Conservation (phyloP, 768 basidiomycete species). For the Tricholoma bakamatsutake region DNA sequence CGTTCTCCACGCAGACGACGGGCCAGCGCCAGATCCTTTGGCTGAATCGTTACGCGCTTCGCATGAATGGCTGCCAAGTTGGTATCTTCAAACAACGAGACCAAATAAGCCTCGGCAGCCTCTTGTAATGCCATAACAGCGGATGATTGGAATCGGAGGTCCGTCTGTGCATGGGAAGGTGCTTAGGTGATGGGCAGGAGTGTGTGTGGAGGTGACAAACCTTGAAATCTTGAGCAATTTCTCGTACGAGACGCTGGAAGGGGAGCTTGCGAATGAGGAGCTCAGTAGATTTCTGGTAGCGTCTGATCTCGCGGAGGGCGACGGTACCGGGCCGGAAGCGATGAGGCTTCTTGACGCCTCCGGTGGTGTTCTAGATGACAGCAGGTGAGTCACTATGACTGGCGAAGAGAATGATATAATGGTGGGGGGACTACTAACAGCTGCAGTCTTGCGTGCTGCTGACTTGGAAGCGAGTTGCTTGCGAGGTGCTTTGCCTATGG, state of each 20-base stretch:
- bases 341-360: slow-evolving; percentile 80
- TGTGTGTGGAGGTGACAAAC: slow-evolving; percentile 23
- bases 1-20: slow-evolving; percentile 31
- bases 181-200: neutral
- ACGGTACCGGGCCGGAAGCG: slow-evolving; percentile 77
- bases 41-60: slow-evolving; percentile 54
- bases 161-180: slow-evolving; percentile 37
- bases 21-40: slow-evolving; percentile 56
- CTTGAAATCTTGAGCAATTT: slow-evolving; percentile 83
- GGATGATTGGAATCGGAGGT: slow-evolving; percentile 72
- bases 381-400: slow-evolving; percentile 1
- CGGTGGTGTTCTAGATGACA: slow-evolving; percentile 36
- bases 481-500: slow-evolving; percentile 51
- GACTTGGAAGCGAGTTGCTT: slow-evolving; percentile 57
- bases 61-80: slow-evolving; percentile 59
- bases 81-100: slow-evolving; percentile 67
- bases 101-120: slow-evolving; percentile 64
- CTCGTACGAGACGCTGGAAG: slow-evolving; percentile 72
- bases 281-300: slow-evolving; percentile 60
- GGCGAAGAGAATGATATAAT: neutral
- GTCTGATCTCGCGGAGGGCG: slow-evolving; percentile 70
- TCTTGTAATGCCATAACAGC: slow-evolving; percentile 66
- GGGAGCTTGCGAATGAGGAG: slow-evolving; percentile 59
- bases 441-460: slow-evolving; percentile 52
- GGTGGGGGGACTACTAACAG: slow-evolving; percentile 23